Evolutionary conservation across 768 basidiomycete species (phyloP).

Genomic region (Neoboletus subvelutipes): DNA sequence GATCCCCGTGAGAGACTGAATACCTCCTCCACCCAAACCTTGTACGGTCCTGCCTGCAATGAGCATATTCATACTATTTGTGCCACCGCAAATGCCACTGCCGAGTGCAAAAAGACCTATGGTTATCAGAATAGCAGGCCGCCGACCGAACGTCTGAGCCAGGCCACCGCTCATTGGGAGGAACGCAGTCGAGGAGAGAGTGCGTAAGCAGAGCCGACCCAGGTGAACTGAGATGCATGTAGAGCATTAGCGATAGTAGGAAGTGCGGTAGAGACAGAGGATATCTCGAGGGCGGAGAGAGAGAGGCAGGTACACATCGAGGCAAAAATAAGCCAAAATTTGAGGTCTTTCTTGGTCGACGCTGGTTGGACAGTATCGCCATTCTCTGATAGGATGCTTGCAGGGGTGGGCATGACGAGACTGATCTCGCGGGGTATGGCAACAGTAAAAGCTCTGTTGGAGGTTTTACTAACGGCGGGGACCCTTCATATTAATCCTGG

Average conservation of each 20-base stretch:
- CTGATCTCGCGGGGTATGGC: background rate
- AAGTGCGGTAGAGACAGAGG: constrained; percentile 39
- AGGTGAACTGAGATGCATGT: constrained; percentile 39
- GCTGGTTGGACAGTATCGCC: background rate
- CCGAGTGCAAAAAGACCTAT: constrained; percentile 42
- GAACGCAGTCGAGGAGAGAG: constrained; percentile 40
- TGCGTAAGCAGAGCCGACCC: constrained; percentile 47
- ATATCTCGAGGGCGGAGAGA: constrained; percentile 34
- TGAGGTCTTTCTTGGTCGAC: background rate
- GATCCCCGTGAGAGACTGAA: constrained; percentile 39
- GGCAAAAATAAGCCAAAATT: constrained; percentile 34
- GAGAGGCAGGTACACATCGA: constrained; percentile 30
- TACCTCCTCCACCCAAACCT: constrained; percentile 42
- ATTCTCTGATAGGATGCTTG: background rate
- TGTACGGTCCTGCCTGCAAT: constrained; percentile 44
- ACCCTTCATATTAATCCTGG: background rate
- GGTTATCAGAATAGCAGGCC: constrained; percentile 30
- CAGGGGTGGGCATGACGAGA: background rate
- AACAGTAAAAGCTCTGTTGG: background rate
- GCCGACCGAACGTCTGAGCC: constrained; percentile 42
- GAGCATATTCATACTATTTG: constrained; percentile 40
- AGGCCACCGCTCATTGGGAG: constrained; percentile 41
- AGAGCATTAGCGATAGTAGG: constrained; percentile 43
- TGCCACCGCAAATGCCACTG: constrained; percentile 41
- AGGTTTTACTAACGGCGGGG: background rate